These are phyloP conservation scores for Gracilaria gracilis DNA, from an alignment of 23 red algal genomes.

Conservation along the genomic window DNA sequence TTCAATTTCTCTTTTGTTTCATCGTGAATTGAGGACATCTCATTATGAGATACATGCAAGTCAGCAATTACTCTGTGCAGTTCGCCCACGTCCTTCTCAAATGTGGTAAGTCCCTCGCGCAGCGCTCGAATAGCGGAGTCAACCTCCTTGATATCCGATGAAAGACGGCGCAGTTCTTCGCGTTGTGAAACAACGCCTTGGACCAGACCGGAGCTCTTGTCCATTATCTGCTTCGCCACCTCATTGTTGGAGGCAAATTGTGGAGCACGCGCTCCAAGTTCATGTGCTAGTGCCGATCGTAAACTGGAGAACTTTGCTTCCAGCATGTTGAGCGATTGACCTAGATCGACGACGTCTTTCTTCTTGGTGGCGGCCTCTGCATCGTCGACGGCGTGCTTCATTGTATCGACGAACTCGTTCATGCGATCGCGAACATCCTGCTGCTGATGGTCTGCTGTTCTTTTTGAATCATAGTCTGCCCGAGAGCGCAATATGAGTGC, in stretches of 20 bases:
- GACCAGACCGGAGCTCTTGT: constrained; percentile 44
- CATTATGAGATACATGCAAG: constrained; percentile 52
- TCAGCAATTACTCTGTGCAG: constrained; percentile 25
- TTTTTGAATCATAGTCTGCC: constrained; percentile 1
- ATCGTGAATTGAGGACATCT: constrained; percentile 28
- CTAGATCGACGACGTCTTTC: constrained; percentile 49
- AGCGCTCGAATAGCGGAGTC: constrained; percentile 60
- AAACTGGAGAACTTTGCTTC: constrained; percentile 51
- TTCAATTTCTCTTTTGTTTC: constrained; percentile 38
- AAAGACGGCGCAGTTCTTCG: constrained; percentile 48
- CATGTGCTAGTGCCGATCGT: constrained; percentile 40
- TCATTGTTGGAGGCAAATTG: constrained; percentile 32
- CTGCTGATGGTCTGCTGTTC: constrained; percentile 4
- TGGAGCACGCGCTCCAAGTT: constrained; percentile 39
- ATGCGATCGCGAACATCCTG: constrained; percentile 54
- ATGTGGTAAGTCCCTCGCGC: constrained; percentile 36
- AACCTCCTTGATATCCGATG: constrained; percentile 42
- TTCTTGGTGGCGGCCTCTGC: constrained; percentile 56
- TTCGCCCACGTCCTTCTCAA: constrained; percentile 48
- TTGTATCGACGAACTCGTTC: constrained; percentile 51
- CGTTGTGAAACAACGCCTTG: constrained; percentile 49
- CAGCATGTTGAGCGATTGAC: constrained; percentile 44
- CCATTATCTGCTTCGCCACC: constrained; percentile 54
- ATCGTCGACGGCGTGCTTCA: constrained; percentile 51
- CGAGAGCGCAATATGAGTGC: not conserved